These are phyloP conservation scores for Uronychia setigera DNA, from an alignment of 73 alveolate genomes.

Conservation along the genomic window DNA sequence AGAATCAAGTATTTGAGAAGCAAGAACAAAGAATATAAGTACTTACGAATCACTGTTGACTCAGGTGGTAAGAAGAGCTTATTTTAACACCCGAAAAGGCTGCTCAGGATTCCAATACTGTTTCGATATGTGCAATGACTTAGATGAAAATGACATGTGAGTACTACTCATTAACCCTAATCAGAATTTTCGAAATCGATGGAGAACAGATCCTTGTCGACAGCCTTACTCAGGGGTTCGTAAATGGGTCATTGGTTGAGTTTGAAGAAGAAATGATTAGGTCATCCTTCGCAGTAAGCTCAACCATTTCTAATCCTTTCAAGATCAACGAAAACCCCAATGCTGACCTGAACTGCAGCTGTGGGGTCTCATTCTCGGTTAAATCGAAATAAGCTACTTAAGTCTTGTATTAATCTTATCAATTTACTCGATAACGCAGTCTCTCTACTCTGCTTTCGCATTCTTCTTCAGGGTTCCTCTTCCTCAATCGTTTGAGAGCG, in stretches of 20 bases:
- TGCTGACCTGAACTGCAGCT: constrained; percentile 26
- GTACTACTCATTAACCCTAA: background rate
- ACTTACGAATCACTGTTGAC: constrained; percentile 24
- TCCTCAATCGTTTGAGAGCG: too few species aligned
- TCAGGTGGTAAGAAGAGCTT: constrained; percentile 21
- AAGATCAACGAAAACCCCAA: constrained; percentile 27
- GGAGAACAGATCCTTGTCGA: constrained; percentile 13
- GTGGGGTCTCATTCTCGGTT: constrained; percentile 43
- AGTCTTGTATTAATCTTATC: too few species aligned
- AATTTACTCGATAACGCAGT: too few species aligned
- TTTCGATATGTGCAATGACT: constrained; percentile 6
- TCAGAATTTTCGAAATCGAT: background rate
- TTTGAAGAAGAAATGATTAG: constrained; percentile 38
- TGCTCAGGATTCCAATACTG: constrained; percentile 42
- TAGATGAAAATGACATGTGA: constrained; percentile 5
- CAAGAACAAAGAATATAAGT: constrained; percentile 7
- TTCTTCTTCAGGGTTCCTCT: too few species aligned
- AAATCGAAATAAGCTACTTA: constrained; percentile 3
- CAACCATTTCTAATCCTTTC: background rate
- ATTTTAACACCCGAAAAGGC: background rate
- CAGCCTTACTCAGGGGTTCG: constrained; percentile 15
- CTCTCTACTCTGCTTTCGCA: too few species aligned
- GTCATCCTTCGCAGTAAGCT: constrained; percentile 15
- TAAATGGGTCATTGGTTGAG: constrained; percentile 10
- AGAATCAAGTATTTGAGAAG: constrained; percentile 11